A percentile compares a stretch with the other conserved stretches of the same genome.
Evolutionary conservation across 2,329 filamentous ascomycete species (phyloP).

Genomic region (Botryotinia calthae): DNA sequence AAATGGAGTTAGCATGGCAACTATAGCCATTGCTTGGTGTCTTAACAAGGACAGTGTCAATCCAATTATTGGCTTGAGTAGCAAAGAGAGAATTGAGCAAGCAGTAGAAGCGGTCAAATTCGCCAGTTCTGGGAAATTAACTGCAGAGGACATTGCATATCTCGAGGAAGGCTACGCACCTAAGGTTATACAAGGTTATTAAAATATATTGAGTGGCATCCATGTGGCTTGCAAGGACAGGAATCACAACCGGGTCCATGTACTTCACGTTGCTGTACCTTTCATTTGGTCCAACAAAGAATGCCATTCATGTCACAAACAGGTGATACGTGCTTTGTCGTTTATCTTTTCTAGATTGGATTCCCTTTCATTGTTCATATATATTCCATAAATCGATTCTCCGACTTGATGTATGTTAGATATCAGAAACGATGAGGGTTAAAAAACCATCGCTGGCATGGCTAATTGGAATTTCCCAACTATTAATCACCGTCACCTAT

Average conservation of each 20-base stretch:
- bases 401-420: background rate
- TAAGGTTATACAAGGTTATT: constrained; percentile 29
- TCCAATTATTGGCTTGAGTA: constrained; percentile 55
- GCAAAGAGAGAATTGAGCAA: constrained; percentile 53
- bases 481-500: background rate
- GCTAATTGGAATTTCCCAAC: background rate
- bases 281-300: constrained; percentile 1
- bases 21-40: constrained; percentile 58
- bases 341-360: background rate
- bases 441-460: background rate
- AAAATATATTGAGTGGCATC: constrained; percentile 17
- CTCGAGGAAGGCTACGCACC: constrained; percentile 55
- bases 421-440: background rate
- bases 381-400: background rate
- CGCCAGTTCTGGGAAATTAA: constrained; percentile 46
- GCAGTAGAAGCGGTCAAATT: constrained; percentile 45
- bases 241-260: background rate
- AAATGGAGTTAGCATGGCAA: constrained; percentile 56
- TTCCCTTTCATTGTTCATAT: background rate
- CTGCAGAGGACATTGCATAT: constrained; percentile 52
- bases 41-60: constrained; percentile 46
- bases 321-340: constrained; percentile 10
- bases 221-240: constrained; percentile 15
- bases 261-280: background rate
- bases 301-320: background rate